A percentile compares a stretch with the other conserved stretches of the same genome.
Evolutionary conservation across 108 stramenopile species (phyloP).

Genomic region (Nannochloropsis oceanica): DNA sequence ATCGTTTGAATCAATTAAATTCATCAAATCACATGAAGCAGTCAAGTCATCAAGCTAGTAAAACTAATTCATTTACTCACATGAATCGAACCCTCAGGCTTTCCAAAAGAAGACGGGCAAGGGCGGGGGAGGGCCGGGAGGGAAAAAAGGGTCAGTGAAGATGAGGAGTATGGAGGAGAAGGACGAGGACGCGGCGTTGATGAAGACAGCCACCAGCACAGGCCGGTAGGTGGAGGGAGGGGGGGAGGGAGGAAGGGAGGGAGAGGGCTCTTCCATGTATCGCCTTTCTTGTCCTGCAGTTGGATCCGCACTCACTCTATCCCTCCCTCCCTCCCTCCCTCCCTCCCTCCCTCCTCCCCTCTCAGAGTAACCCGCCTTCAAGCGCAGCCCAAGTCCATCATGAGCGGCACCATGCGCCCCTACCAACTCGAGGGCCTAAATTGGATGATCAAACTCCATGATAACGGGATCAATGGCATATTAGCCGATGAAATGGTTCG

Average conservation of each 20-base stretch:
- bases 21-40: too few species aligned
- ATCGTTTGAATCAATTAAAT: too few species aligned
- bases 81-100: not conserved
- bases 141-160: not conserved
- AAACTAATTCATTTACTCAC: not conserved
- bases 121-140: not conserved
- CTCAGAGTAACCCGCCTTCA: constrained; percentile 66
- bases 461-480: constrained; percentile 96
- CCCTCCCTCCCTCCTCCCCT: constrained; percentile 39
- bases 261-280: constrained; percentile 12
- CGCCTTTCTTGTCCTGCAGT: not conserved
- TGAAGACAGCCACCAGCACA: constrained; percentile 51
- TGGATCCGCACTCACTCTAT: not conserved
- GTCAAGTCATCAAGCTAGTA: too few species aligned
- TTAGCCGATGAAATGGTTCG: constrained; percentile 87
- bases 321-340: not conserved
- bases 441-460: constrained; percentile 97
- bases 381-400: constrained; percentile 62
- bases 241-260: constrained; percentile 9
- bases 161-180: not conserved
- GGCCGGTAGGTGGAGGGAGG: not conserved
- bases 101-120: not conserved
- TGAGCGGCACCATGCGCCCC: constrained; percentile 75
- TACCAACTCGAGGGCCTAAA: constrained; percentile 98
- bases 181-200: constrained; percentile 87